phyloP scores from a whole-genome alignment of 2,329 filamentous ascomycete species.

The Ophiocordyceps sinensis region DNA sequence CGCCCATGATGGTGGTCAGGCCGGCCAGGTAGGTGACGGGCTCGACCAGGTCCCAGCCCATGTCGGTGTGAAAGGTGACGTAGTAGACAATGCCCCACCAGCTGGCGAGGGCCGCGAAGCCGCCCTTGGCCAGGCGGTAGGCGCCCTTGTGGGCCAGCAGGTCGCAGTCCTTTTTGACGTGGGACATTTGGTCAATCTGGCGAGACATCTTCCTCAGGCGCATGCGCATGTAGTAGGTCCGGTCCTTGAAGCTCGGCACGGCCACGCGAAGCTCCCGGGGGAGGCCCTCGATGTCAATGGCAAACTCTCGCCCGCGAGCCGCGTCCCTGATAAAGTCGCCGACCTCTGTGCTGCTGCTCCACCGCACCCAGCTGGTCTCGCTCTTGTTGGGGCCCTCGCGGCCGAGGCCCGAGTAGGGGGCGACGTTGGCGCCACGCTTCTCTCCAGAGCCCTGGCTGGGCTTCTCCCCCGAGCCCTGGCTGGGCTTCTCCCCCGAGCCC shows the following conservation, averaged over 20 bases:
- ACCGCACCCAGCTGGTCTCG: conserved; percentile 56
- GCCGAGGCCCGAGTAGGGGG: conserved; percentile 57
- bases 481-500: no score
- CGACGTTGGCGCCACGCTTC: conserved; percentile 32
- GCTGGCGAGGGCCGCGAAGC: conserved; percentile 54
- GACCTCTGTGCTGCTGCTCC: conserved; percentile 79
- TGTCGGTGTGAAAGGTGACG: conserved; percentile 54
- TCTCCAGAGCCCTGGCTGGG: conserved; percentile 13
- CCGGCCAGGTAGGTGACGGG: conserved; percentile 81
- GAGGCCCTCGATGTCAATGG: conserved; percentile 64
- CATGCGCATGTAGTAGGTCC: conserved; percentile 78
- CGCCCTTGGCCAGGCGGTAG: conserved; percentile 65
- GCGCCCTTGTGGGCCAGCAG: conserved; percentile 60
- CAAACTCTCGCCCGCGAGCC: conserved; percentile 70
- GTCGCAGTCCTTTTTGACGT: conserved; percentile 73
- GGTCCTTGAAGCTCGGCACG: conserved; percentile 76
- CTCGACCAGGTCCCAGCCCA: conserved; percentile 85
- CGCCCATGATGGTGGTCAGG: conserved; percentile 73
- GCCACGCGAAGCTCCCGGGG: conserved; percentile 54
- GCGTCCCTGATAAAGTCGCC: conserved; percentile 91
- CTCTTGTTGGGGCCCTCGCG: conserved; percentile 36
- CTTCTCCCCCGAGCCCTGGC: conserved; percentile 11
- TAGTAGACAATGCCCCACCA: conserved; percentile 81
- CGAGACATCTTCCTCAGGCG: conserved; percentile 57
- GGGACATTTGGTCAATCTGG: conserved; percentile 53